Evolutionary conservation across 257 asterid genomes (phyloP).

Genomic region (Phtheirospermum japonicum): DNA sequence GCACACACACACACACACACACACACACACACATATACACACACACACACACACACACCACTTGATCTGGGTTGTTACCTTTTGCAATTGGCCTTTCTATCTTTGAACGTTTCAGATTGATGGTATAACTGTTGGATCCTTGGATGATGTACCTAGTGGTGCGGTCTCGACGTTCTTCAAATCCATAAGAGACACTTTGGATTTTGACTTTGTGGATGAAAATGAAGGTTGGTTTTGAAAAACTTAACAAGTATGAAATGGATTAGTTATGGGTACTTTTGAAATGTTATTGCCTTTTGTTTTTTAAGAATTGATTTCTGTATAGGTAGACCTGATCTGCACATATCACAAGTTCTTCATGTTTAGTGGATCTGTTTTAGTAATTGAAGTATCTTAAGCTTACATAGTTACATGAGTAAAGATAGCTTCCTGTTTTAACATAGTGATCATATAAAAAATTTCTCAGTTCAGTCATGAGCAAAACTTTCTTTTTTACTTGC

Average conservation of each 20-base stretch:
- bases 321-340: too few species aligned
- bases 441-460: background rate
- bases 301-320: too few species aligned
- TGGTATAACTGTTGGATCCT: slow-evolving; percentile 65
- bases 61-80: background rate
- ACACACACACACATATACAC: too few species aligned
- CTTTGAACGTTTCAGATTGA: slow-evolving; percentile 52
- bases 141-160: slow-evolving; percentile 94
- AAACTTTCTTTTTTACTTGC: too few species aligned
- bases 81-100: background rate
- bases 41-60: too few species aligned
- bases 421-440: background rate
- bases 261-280: too few species aligned
- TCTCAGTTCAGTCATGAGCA: background rate
- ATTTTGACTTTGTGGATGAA: slow-evolving; percentile 88
- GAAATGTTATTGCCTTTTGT: too few species aligned
- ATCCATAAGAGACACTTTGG: slow-evolving; percentile 76
- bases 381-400: too few species aligned
- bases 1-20: too few species aligned
- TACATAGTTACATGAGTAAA: too few species aligned
- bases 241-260: background rate
- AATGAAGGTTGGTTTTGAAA: slow-evolving; percentile 70
- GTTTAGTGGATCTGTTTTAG: too few species aligned
- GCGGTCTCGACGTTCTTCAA: slow-evolving; percentile 71
- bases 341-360: too few species aligned